These are phyloP conservation scores for Aureobasidium sp. DNA, from an alignment of 2,329 filamentous ascomycete species.

Conservation along the genomic window DNA sequence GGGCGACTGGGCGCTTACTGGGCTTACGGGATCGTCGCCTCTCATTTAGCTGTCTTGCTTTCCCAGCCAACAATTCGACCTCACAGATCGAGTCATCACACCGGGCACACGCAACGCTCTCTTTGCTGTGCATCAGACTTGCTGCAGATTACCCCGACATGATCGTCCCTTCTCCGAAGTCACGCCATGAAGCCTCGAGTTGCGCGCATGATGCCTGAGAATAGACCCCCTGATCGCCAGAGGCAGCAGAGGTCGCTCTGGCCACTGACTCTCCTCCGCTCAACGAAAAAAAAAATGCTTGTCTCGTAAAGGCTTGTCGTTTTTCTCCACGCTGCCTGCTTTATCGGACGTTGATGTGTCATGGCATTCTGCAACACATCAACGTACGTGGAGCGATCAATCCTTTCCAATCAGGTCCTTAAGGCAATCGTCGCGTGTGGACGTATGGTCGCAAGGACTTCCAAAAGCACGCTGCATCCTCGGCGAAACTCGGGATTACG, in stretches of 20 bases:
- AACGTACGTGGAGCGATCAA: not conserved
- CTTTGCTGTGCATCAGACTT: slow-evolving; percentile 1
- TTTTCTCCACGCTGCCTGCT: not conserved
- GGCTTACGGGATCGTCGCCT: slow-evolving; percentile 8
- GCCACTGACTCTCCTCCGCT: slow-evolving; percentile 6
- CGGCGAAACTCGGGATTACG: slow-evolving; percentile 4
- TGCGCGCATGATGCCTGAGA: not conserved
- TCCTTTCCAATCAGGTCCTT: not conserved
- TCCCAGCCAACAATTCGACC: not conserved
- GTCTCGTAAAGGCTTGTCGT: not conserved
- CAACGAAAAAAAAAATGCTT: slow-evolving; percentile 6
- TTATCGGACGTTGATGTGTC: slow-evolving; percentile 7
- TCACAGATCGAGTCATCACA: not conserved
- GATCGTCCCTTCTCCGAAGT: slow-evolving; percentile 12
- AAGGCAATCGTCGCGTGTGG: not conserved
- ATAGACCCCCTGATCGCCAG: slow-evolving; percentile 4
- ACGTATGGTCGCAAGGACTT: not conserved
- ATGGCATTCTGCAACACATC: slow-evolving; percentile 8
- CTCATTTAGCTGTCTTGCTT: not conserved
- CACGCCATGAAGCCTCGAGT: slow-evolving; percentile 6
- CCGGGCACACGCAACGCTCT: slow-evolving; percentile 1
- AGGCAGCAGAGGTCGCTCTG: slow-evolving; percentile 1
- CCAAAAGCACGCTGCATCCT: not conserved
- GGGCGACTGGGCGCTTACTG: not conserved
- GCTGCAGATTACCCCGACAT: slow-evolving; percentile 12